These are phyloP conservation scores for Globisporangium paroecandrum DNA, from an alignment of 352 stramenopile species.

Conservation along the genomic window DNA sequence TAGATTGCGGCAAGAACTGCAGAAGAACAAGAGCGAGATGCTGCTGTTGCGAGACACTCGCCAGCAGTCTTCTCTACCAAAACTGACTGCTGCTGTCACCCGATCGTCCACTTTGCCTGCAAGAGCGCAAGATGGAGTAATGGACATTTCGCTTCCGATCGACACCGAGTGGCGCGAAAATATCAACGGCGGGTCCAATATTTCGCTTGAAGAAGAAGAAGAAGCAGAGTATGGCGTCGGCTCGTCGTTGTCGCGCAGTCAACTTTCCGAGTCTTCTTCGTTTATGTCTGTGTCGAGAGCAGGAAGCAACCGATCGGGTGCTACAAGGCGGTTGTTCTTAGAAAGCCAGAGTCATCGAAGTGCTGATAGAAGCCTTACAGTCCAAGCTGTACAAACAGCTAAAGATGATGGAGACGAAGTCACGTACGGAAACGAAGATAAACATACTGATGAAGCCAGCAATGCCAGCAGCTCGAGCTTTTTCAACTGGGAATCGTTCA, in stretches of 20 bases:
- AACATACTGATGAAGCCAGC: conserved; percentile 15
- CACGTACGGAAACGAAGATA: not conserved
- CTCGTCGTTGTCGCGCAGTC: conserved; percentile 55
- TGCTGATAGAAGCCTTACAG: not conserved
- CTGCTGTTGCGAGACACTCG: not conserved
- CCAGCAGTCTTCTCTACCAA: not conserved
- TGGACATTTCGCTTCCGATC: conserved; percentile 23
- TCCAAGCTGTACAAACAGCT: not conserved
- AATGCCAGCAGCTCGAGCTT: conserved; percentile 15
- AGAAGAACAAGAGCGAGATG: conserved; percentile 25
- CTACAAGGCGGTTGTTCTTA: conserved; percentile 8
- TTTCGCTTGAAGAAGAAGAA: conserved; percentile 23
- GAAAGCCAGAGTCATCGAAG: not conserved
- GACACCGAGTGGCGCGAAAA: conserved; percentile 25
- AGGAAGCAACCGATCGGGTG: not conserved
- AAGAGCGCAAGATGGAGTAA: not conserved
- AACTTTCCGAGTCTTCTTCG: conserved; percentile 38
- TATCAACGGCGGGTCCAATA: conserved; percentile 26
- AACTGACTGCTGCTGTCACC: not conserved
- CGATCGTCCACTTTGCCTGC: not conserved
- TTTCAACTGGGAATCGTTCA: conserved; percentile 68
- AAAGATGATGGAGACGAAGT: not conserved
- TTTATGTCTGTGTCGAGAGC: conserved; percentile 14
- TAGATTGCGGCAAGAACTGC: conserved; percentile 41
- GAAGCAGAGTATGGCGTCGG: conserved; percentile 26